Evolutionary conservation across 2,329 filamentous ascomycete genomes (phyloP), one percentile per base, ranked within the genome.

Genomic region (Penicillium expansum): DNA sequence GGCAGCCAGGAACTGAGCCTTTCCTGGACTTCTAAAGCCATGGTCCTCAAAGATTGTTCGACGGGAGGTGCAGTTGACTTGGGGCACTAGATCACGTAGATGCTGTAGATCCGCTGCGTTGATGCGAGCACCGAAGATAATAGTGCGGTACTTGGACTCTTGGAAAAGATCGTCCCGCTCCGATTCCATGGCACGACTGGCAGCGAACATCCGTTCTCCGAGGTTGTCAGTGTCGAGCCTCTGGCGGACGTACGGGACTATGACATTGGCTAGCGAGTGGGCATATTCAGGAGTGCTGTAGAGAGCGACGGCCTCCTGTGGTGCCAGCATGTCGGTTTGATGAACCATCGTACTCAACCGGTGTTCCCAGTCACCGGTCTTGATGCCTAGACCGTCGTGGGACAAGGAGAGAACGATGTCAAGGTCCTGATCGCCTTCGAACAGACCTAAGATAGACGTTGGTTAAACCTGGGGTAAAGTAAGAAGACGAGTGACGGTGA

Each of bases 1-100:
- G 9, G 55, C 55, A 29, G 55, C 55, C 22, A 48, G 32, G 5
- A 57, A 57, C 22, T 57, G 55, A 43, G 43, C 50, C 1, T 45
- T 45, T 35, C 55, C 55, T 4, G 55, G 55, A 13, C 14, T 14
- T 27, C 50, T 44, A 14, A 57, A 57, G 1, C 48, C 38, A 22
- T 47, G 35, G 16, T 57, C 24, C 1, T 18, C 38, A 2, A 20
- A 5, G 3, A 49, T 6, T 3, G 13, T 35, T 8, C 29, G 45
- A 6, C 35, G 33, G 1, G 29, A 16, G 16, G 6, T 35, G 24
- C 37, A 57, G 37, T 48, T 42, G 7, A 54, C 38, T 11, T 48
- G 16, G 11, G 42, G 43, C 4, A 41, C 43, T 4, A 54, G 13
- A 14, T 48, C 35, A 27, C 43, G 55, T 4, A 57, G 29, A 33